A percentile compares a stretch with the other conserved stretches of the same genome.
phyloP scores from a whole-genome alignment of 768 basidiomycete species.

The Mycena capillaripes region DNA sequence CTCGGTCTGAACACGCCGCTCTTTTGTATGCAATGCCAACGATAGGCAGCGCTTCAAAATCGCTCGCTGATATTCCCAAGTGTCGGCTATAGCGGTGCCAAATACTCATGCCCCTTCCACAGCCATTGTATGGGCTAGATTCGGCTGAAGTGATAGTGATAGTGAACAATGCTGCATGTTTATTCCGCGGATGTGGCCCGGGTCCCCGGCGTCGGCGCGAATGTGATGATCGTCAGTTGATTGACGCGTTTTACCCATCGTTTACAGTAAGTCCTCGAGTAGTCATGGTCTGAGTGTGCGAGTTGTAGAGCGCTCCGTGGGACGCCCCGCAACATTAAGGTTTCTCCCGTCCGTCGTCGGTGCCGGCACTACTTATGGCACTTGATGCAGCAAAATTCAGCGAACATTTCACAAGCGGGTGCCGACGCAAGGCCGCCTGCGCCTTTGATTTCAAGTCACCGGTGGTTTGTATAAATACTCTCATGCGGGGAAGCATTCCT shows the following conservation, averaged over 20 bases:
- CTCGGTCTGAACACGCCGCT: neutral
- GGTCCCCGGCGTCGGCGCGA: neutral
- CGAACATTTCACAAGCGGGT: conserved; percentile 5
- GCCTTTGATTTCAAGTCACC: neutral
- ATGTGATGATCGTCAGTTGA: neutral
- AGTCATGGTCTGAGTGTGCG: neutral
- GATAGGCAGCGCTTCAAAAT: too few relatives aligned
- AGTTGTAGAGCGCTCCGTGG: conserved; percentile 2
- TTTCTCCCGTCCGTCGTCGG: neutral
- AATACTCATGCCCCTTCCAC: neutral
- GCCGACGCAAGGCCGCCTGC: neutral
- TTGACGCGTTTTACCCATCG: neutral
- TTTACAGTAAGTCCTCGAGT: neutral
- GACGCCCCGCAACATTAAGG: neutral
- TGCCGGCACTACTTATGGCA: neutral
- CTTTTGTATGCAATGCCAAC: too few relatives aligned
- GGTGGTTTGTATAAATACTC: too few relatives aligned
- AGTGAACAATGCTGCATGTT: neutral
- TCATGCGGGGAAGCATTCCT: too few relatives aligned
- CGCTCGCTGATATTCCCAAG: too few relatives aligned
- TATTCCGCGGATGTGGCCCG: too few relatives aligned
- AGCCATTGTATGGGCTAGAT: neutral
- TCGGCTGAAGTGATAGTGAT: neutral
- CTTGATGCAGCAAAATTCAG: conserved; percentile 2
- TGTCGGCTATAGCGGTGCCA: too few relatives aligned